phyloP scores from a whole-genome alignment of 2,329 filamentous ascomycete genomes.

The Nigrospora oryzae region DNA sequence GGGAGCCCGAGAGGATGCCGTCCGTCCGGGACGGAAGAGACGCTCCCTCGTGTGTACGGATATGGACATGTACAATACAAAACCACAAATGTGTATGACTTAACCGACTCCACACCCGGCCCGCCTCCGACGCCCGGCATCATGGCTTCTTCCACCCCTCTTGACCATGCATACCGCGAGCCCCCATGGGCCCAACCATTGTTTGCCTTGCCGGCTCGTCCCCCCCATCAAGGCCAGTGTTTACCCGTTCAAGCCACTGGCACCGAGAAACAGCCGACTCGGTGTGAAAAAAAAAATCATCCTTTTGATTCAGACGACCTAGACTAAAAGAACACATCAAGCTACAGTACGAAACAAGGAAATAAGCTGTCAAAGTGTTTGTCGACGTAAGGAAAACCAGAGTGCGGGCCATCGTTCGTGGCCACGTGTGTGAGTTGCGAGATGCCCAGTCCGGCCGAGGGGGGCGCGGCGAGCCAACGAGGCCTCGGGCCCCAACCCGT shows the following conservation, averaged over 20 bases:
- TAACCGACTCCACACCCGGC: too few species aligned
- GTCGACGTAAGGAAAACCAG: constrained; percentile 21
- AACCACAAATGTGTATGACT: constrained; percentile 1
- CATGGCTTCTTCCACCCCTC: too few species aligned
- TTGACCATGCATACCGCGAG: too few species aligned
- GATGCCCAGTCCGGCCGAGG: constrained; percentile 12
- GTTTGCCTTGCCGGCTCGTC: too few species aligned
- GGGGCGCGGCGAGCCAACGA: constrained; percentile 11
- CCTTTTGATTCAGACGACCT: constrained; percentile 16
- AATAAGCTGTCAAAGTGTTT: constrained; percentile 9
- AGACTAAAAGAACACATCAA: constrained; percentile 16
- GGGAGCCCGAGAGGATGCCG: too few species aligned
- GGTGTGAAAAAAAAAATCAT: constrained; percentile 15
- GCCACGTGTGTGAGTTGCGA: constrained; percentile 15
- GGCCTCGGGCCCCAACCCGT: constrained; percentile 5
- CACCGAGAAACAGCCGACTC: too few species aligned
- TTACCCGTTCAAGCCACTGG: too few species aligned
- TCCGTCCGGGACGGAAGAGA: background rate
- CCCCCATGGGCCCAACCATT: too few species aligned
- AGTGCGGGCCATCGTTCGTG: constrained; percentile 16
- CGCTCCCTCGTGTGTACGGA: background rate
- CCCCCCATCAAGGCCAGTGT: too few species aligned
- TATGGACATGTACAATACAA: background rate
- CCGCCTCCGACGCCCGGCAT: too few species aligned
- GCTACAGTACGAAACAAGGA: constrained; percentile 17